These are phyloP conservation scores for Suillus hirtellus DNA, from an alignment of 768 basidiomycete genomes.

Conservation along the genomic window DNA sequence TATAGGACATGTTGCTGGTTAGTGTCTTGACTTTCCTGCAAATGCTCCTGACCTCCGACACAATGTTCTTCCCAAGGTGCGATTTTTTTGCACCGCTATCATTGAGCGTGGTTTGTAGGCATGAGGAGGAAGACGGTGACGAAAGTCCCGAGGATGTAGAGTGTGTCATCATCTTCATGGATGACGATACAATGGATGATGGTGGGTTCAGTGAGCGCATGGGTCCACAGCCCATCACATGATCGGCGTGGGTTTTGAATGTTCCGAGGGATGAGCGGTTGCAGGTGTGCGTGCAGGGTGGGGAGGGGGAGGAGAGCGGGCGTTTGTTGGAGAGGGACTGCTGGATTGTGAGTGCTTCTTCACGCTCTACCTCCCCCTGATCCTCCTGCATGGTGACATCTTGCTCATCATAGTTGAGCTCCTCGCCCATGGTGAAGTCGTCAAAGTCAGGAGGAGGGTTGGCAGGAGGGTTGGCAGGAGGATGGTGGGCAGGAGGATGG, in stretches of 20 bases:
- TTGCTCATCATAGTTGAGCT: too few relatives aligned
- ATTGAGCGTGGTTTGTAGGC: neutral
- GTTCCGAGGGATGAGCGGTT: neutral
- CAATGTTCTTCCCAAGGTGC: too few relatives aligned
- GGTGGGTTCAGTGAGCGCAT: neutral
- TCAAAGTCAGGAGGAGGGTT: too few relatives aligned
- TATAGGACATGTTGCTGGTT: neutral
- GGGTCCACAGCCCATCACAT: neutral
- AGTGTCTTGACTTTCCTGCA: neutral
- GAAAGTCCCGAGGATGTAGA: neutral
- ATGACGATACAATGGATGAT: neutral
- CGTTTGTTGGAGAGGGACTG: neutral
- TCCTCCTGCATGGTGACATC: neutral
- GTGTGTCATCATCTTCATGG: neutral
- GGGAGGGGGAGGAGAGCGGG: neutral
- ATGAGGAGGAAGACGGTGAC: neutral
- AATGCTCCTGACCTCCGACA: neutral
- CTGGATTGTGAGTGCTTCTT: neutral
- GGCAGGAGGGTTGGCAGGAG: too few relatives aligned
- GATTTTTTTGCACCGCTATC: neutral
- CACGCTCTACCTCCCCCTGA: neutral
- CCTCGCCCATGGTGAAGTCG: neutral
- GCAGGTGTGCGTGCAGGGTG: too few relatives aligned
- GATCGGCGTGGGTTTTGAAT: neutral
- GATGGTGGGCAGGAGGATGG: too few relatives aligned